Percentiles rank a stretch among this genome's conserved stretches.
phyloP scores from a whole-genome alignment of 129 eudicot species.

The Flaveria trinervia region DNA sequence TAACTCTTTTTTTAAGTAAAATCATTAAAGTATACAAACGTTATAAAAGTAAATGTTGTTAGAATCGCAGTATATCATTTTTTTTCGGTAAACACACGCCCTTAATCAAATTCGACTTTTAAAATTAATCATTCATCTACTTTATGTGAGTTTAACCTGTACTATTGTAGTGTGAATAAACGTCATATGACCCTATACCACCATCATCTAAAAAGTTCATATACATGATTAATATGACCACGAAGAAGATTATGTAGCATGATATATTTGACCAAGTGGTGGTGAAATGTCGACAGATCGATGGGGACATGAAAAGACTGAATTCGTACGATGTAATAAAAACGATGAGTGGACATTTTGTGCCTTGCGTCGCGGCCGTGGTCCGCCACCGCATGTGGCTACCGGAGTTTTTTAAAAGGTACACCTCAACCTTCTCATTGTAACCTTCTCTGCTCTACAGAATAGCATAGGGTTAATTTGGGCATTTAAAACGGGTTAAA shows the following conservation, averaged over 20 bases:
- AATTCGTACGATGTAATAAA: slow-evolving; percentile 34
- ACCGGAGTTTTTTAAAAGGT: slow-evolving; percentile 26
- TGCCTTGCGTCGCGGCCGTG: slow-evolving; percentile 13
- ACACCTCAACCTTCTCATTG: neutral
- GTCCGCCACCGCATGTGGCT: slow-evolving; percentile 31
- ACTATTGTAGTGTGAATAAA: no score
- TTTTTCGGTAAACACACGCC: no score
- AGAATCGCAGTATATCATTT: neutral
- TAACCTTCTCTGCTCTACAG: neutral
- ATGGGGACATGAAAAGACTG: slow-evolving; percentile 17
- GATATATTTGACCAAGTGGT: slow-evolving; percentile 33
- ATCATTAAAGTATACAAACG: neutral
- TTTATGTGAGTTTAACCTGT: no score
- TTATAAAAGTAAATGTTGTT: neutral
- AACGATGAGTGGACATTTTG: neutral
- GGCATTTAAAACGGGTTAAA: no score
- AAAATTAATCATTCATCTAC: no score
- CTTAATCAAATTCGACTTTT: no score
- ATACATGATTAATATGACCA: no score
- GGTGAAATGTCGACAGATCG: slow-evolving; percentile 16
- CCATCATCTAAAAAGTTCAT: no score
- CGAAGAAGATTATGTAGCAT: slow-evolving; percentile 20
- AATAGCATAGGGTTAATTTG: no score
- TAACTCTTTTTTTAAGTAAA: neutral
- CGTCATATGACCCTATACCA: no score